Evolutionary conservation across 23 red algal genomes (phyloP).

Genomic region (Agarophyton chilense): DNA sequence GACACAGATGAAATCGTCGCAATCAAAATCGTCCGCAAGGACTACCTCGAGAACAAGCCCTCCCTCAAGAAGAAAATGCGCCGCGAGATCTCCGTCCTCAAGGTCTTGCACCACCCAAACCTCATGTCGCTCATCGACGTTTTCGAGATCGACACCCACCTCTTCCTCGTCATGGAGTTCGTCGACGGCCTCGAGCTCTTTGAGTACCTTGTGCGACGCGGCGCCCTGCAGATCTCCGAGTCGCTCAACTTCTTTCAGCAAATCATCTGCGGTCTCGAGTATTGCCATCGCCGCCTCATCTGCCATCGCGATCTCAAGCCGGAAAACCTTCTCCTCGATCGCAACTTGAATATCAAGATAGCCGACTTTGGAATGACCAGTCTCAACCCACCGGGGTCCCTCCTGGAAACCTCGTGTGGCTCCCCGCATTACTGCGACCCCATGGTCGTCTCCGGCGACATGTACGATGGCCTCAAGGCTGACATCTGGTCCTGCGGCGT

Average conservation of each 20-base stretch:
- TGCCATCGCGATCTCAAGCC: slow-evolving; percentile 99
- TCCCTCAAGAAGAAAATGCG: slow-evolving; percentile 88
- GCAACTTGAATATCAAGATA: slow-evolving; percentile 79
- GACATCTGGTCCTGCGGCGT: slow-evolving; percentile 99
- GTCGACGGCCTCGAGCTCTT: slow-evolving; percentile 95
- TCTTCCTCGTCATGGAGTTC: slow-evolving; percentile 98
- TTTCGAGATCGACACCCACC: slow-evolving; percentile 96
- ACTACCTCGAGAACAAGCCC: slow-evolving; percentile 89
- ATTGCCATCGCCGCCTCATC: slow-evolving; percentile 96
- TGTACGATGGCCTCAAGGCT: slow-evolving; percentile 92
- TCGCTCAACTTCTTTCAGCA: slow-evolving; percentile 96
- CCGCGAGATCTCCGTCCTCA: slow-evolving; percentile 72
- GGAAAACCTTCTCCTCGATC: slow-evolving; percentile 95
- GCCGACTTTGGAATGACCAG: slow-evolving; percentile 98
- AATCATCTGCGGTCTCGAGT: slow-evolving; percentile 96
- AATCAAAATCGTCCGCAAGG: slow-evolving; percentile 98
- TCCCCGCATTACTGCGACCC: slow-evolving; percentile 98
- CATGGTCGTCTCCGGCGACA: slow-evolving; percentile 95
- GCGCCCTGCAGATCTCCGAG: slow-evolving; percentile 76
- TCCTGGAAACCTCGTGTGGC: slow-evolving; percentile 97
- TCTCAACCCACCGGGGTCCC: slow-evolving; percentile 81
- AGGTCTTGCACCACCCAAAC: slow-evolving; percentile 81
- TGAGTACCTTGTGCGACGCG: slow-evolving; percentile 91
- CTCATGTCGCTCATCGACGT: slow-evolving; percentile 92
- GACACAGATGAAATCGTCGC: slow-evolving; percentile 92